Percentiles rank a stretch among this genome's conserved stretches.
Conservation (phyloP, 2,329 filamentous ascomycete species). For the Beauveria rudraprayagi region DNA sequence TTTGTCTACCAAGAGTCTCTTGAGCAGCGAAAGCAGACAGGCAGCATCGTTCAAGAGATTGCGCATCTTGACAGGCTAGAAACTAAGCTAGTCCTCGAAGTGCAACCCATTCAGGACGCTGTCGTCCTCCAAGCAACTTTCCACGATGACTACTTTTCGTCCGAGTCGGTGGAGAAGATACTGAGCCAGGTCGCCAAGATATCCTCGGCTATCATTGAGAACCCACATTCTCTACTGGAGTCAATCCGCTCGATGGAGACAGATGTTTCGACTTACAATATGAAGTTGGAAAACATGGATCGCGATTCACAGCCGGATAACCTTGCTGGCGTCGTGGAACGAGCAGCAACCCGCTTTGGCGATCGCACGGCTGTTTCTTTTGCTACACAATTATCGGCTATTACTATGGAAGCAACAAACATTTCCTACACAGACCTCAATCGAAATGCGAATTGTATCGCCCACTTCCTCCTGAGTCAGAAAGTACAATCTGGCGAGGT, state of each 20-base stretch:
- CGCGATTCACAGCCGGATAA: constrained; percentile 35
- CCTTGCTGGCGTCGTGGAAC: constrained; percentile 57
- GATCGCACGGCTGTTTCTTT: constrained; percentile 5
- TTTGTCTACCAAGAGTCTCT: constrained; percentile 80
- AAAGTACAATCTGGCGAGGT: constrained; percentile 46
- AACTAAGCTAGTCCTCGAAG: constrained; percentile 66
- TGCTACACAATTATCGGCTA: not conserved
- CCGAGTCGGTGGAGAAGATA: constrained; percentile 47
- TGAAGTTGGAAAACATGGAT: not conserved
- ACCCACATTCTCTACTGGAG: constrained; percentile 15
- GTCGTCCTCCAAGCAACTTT: constrained; percentile 41
- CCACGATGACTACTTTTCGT: constrained; percentile 41
- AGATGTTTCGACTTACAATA: not conserved
- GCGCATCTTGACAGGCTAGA: constrained; percentile 65
- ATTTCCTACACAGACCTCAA: constrained; percentile 62
- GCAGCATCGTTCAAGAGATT: constrained; percentile 40
- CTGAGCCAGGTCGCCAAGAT: constrained; percentile 53
- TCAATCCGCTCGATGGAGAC: not conserved
- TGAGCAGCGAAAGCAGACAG: constrained; percentile 23
- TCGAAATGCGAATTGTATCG: constrained; percentile 53
- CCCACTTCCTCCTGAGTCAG: constrained; percentile 39
- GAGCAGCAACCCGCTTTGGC: not conserved
- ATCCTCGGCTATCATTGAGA: constrained; percentile 22
- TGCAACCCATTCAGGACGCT: constrained; percentile 50
- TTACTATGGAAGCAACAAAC: constrained; percentile 24